Conservation (phyloP, 805 yeast genomes). For the Tanozyma kutaoensis region DNA sequence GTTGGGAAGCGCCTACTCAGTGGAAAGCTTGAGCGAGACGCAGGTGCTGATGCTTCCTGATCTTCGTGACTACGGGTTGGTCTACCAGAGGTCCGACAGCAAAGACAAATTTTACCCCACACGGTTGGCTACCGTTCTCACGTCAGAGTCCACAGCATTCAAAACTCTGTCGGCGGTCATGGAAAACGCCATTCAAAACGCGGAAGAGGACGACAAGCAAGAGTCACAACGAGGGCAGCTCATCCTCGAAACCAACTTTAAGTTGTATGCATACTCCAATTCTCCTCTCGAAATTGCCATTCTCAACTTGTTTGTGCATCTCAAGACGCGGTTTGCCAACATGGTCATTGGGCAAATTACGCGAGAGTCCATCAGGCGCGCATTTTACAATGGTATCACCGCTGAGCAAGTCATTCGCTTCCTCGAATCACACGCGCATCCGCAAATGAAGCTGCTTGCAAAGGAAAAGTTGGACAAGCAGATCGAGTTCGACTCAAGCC, state of each 20-base stretch:
- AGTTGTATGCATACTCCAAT: constrained; percentile 83
- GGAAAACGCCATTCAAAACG: constrained; percentile 35
- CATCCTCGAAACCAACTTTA: constrained; percentile 87
- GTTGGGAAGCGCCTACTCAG: constrained; percentile 74
- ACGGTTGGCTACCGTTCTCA: constrained; percentile 74
- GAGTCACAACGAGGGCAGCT: constrained; percentile 44
- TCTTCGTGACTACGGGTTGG: constrained; percentile 81
- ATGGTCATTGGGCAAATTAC: constrained; percentile 91
- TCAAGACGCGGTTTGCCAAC: constrained; percentile 75
- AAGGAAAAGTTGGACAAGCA: constrained; percentile 57
- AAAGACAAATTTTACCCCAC: constrained; percentile 77
- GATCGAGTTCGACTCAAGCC: constrained; percentile 45
- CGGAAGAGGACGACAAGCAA: constrained; percentile 10
- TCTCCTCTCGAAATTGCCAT: constrained; percentile 94
- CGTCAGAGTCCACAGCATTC: constrained; percentile 67
- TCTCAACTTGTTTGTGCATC: constrained; percentile 73
- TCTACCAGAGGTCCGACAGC: constrained; percentile 45
- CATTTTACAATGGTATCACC: constrained; percentile 78
- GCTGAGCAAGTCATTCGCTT: constrained; percentile 91
- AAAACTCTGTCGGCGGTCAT: constrained; percentile 66
- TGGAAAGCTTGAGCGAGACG: constrained; percentile 58
- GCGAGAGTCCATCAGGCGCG: constrained; percentile 79
- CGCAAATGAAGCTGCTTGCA: constrained; percentile 70
- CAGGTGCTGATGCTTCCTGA: constrained; percentile 83
- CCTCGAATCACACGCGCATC: constrained; percentile 84